Evolutionary conservation across 768 basidiomycete genomes (phyloP), one percentile per base, ranked within the genome.

Genomic region (Chiua virens): DNA sequence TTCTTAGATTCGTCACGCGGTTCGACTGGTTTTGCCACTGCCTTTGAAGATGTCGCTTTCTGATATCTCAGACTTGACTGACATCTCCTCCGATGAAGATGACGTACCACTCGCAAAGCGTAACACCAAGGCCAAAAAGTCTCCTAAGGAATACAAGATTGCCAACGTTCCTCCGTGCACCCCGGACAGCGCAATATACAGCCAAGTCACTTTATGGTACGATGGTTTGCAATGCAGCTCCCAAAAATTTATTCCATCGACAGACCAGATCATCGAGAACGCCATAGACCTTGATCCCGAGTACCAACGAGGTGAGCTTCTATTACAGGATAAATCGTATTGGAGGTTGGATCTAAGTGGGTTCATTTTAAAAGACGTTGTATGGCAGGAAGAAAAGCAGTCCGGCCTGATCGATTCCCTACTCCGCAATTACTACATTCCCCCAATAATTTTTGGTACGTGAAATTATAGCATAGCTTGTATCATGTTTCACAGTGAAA

Each of bases 381-480:
- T 87, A 11, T 87, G 86, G 87, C 70, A 72, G 8, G 81, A 83
- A 37, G 51, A 64, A 37, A 86, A 87, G 56, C 85, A 86, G 51
- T 71, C 73, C 13, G 77, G 73, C 8, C 71, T 87, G 8, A 82
- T 87, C 41, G 86, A 87, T 54, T 86, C 86, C 0, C 49, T 86
- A 5, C 69, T 87, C 43, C 73, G 78, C 45, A 83, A 85, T 58
- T 86, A 79, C 60, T 83, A 84, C 40, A 76, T 87, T 8, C 86
- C 85, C 1, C 84, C 83, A 2, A 71, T 87, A 36, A 79, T 87
- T 20, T 86, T 87, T 55, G 75, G 86, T 86, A 49, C 7, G 76
- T 52, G 10, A 35, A 17, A 36, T 25, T 8, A 36, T 5, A 22
- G 14, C n/a, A 4, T 6, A 38, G 18, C 49, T 39, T 9, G 23